Base-by-base conservation (phyloP, 768 basidiomycete species). In the Mycena epipterygia region DNA sequence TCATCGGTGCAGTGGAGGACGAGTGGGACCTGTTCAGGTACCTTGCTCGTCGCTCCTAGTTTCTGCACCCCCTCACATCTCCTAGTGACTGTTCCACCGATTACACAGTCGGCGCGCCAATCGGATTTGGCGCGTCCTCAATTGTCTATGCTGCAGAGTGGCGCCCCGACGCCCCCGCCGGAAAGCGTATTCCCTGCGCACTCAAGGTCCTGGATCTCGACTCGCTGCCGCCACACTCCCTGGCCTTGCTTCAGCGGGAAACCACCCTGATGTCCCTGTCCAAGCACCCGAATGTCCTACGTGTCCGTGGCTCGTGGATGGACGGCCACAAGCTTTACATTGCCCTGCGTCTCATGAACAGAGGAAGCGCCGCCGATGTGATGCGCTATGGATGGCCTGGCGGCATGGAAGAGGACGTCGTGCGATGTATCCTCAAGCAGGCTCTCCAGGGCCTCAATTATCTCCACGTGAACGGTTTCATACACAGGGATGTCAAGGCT, bases 401-500 rank as follows among this genome's bases (percentile, higher is more conserved):
- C n/a, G 96, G 95, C 17, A 90, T 98, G 88, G 91, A 95, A 61
- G 97, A 98, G 75, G 93, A 96, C 39, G 95, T 96, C 57, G 86
- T 94, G 42, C 90, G 91, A 35, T 95, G 93, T 74, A 92, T 96
- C 32, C 84, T 97, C 69, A 91, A 88, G 72, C 97, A 98, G 79
- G 90, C 95, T 0, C 84, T 98, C 6, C 87, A 95, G 71, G 97
- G 97, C n/a, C 85, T 96, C 68, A 92, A 95, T 73, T 95, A 96
- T 73, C 87, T 96, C n/a, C 95, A 97, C 76, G 86, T 89, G 63
- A 97, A 96, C 70, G 94, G 93, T 0, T 93, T 95, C 78, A 93
- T 95, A n/a, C 95, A 98, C 78, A 90, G 97, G 30, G 97, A 98
- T 76, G 80, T 98, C 75, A 98, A 98, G 81, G 95, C 95, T 5